Evolutionary conservation across 768 basidiomycete genomes (phyloP).

Genomic region (Rhizopogon sp.): DNA sequence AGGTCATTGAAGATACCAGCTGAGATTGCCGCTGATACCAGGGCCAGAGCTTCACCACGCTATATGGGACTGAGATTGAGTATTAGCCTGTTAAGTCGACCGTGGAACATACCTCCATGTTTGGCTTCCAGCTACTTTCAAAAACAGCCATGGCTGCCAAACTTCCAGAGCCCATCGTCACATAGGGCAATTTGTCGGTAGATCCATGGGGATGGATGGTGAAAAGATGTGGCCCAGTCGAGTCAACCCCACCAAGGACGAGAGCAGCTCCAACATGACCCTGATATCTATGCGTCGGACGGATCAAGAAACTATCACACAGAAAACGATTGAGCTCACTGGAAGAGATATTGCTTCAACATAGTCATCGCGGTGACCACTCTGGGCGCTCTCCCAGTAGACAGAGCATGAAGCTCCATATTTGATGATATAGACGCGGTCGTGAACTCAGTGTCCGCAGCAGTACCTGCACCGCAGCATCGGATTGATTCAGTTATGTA

Average conservation of each 20-base stretch:
- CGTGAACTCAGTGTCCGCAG: slow-evolving; percentile 96
- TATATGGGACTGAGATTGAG: slow-evolving; percentile 25
- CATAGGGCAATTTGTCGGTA: slow-evolving; percentile 97
- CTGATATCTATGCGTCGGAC: slow-evolving; percentile 59
- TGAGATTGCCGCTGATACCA: slow-evolving; percentile 84
- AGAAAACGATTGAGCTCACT: slow-evolving; percentile 37
- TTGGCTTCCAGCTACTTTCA: slow-evolving; percentile 76
- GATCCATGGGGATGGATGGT: slow-evolving; percentile 96
- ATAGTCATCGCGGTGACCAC: slow-evolving; percentile 99
- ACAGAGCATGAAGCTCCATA: slow-evolving; percentile 88
- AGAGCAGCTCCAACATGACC: slow-evolving; percentile 94
- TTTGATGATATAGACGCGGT: slow-evolving; percentile 95
- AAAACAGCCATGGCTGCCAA: slow-evolving; percentile 99
- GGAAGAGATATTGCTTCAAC: slow-evolving; percentile 93
- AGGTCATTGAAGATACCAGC: slow-evolving; percentile 99
- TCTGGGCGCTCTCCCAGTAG: slow-evolving; percentile 85
- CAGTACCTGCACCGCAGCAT: slow-evolving; percentile 98
- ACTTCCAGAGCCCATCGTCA: slow-evolving; percentile 97
- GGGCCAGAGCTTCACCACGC: slow-evolving; percentile 74
- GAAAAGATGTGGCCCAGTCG: slow-evolving; percentile 91
- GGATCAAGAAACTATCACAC: neutral
- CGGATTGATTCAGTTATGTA: slow-evolving; percentile 93
- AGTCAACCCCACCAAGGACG: slow-evolving; percentile 95
- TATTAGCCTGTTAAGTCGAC: neutral
- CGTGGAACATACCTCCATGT: slow-evolving; percentile 61